Conservation (phyloP, 1,139 yeast species). For the Casaregolazyma lundiana region DNA sequence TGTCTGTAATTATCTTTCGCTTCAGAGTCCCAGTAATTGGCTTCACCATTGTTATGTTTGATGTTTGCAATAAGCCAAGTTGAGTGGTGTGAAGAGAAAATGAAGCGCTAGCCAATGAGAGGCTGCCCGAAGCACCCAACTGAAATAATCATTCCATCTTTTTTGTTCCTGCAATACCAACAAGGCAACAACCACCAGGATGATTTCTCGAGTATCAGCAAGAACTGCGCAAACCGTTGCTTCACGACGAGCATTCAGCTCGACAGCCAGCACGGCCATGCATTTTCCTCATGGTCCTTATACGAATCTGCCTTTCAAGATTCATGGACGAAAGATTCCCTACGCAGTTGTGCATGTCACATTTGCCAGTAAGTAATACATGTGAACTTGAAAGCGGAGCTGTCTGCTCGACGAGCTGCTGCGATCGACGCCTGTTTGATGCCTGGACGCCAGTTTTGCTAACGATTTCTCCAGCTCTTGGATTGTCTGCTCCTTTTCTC, state of each 20-base stretch:
- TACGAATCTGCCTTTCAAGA: slow-evolving; percentile 90
- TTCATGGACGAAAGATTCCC: slow-evolving; percentile 87
- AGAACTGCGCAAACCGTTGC: slow-evolving; percentile 7
- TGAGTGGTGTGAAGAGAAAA: slow-evolving; percentile 9
- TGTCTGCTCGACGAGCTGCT: no score
- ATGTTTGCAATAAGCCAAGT: slow-evolving; percentile 4
- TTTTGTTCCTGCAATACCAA: slow-evolving; percentile 5
- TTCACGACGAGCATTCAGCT: slow-evolving; percentile 12
- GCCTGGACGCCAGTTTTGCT: not conserved
- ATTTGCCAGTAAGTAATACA: slow-evolving; percentile 50
- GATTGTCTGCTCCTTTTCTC: slow-evolving; percentile 37
- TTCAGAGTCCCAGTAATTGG: slow-evolving; percentile 83
- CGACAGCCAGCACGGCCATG: slow-evolving; percentile 28
- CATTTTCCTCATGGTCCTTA: slow-evolving; percentile 70
- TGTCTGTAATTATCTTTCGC: slow-evolving; percentile 78
- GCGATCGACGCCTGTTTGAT: no score
- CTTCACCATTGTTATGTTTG: slow-evolving; percentile 56
- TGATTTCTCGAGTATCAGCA: slow-evolving; percentile 20
- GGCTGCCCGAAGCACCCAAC: slow-evolving; percentile 3
- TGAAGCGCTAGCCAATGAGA: slow-evolving; percentile 10
- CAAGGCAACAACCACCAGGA: slow-evolving; percentile 2
- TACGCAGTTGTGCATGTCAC: slow-evolving; percentile 77
- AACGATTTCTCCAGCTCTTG: slow-evolving; percentile 24
- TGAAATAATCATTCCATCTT: slow-evolving; percentile 10
- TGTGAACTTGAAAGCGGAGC: not conserved